Evolutionary conservation across 2,329 filamentous ascomycete genomes (phyloP).

Genomic region (Shiraia bambusicola): DNA sequence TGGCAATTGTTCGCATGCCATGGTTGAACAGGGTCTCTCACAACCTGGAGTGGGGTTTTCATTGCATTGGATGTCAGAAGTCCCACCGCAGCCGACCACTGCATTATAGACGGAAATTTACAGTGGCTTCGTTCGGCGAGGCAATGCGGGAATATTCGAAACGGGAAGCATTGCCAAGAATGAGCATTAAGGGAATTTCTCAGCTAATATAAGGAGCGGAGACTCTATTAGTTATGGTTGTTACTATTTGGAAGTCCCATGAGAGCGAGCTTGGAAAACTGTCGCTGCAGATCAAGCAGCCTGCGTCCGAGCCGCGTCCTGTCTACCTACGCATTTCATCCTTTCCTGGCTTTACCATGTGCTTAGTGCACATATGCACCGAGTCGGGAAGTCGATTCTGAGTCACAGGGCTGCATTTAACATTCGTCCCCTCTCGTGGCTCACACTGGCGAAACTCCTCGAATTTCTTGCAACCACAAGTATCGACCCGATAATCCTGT

Average conservation of each 20-base stretch:
- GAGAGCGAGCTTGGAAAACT: background rate
- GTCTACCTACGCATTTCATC: background rate
- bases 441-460: too few species aligned
- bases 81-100: background rate
- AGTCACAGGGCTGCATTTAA: too few species aligned
- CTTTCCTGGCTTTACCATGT: background rate
- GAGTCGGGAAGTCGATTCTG: too few species aligned
- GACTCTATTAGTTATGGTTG: background rate
- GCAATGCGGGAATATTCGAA: constrained; percentile 1
- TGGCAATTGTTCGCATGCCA: constrained; percentile 17
- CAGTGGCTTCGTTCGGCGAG: background rate
- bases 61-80: constrained; percentile 7
- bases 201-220: background rate
- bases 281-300: background rate
- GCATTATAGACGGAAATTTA: constrained; percentile 1
- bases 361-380: background rate
- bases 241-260: background rate
- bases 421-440: too few species aligned
- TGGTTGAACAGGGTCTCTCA: constrained; percentile 5
- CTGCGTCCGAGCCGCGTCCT: background rate
- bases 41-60: constrained; percentile 6
- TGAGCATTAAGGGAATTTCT: background rate
- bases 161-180: background rate
- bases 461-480: background rate
- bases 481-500: too few species aligned